Base-by-base conservation (phyloP, 352 stramenopile species). In the Pythium periplocum region DNA sequence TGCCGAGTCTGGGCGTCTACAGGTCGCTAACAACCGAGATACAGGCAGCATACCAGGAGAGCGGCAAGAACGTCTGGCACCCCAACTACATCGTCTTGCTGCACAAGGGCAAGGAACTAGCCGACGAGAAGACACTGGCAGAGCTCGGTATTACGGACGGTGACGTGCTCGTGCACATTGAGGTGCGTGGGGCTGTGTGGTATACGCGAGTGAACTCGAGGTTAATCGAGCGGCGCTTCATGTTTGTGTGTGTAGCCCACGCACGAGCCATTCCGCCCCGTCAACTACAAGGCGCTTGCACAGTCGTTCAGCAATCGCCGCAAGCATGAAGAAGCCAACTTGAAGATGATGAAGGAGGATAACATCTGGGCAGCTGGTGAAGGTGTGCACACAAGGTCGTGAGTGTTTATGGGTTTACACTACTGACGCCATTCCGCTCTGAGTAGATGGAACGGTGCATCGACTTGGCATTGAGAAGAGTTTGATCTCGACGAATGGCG, bases 271-370 rank as follows among this genome's bases (percentile, higher is more conserved):
- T 94, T 94, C 60, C 82, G 85, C 40, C 80, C 82, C 17, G 73
- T 94, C 39, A 93, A 94, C 68, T 94, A 94, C 70, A 87, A 86
- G 61, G 48, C 74, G 42, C 68, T 94, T 45, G 84, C 84, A 6
- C 76, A 94, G 52, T 80, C 76, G 45, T 88, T 94, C 51, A 83
- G 84, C 50, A 80, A 61, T 40, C 84, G 76, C 44, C 75, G 80
- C 49, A 84, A 83, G 62, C 83, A 95, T 51, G 83, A 95, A 52
- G 78, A 92, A 55, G 58, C 73, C 11, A 90, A 90, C 57, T 51
- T 93, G 51, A 84, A 90, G 63, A 90, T 93, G 73, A 77, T 86
- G 59, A 87, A 91, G 66, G 75, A 93, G 71, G 85, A 95, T 57
- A 93, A 93, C 53, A 92, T 93, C 42, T 95, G 84, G 84, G 84